Evolutionary conservation across 2,329 filamentous ascomycete genomes (phyloP), one percentile per base, ranked within the genome.

Genomic region (Zarea fungicola): DNA sequence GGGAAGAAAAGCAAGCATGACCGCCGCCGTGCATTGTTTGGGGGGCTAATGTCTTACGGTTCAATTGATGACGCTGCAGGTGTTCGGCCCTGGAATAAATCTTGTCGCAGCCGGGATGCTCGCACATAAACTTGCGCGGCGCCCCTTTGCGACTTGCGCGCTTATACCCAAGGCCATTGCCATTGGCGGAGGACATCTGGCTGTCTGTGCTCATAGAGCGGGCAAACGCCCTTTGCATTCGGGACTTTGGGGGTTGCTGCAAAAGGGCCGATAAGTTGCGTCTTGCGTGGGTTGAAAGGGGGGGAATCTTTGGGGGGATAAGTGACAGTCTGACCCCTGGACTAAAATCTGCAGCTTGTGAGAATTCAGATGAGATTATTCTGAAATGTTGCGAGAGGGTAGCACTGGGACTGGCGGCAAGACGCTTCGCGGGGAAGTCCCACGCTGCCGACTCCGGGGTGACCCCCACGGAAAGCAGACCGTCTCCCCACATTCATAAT

Each of bases 21-120:
- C 11, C 19, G 35, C 5, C 40, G 25, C 26, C 44, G 43, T 47
- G 42, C n/a, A 32, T 16, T 34, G 41, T 28, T 25, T 18, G 28
- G 42, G 42, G 49, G 37, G 47, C 42, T 34, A 25, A 40, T 37
- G 26, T 73, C 83, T 66, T 75, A 90, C 87, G 87, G 62, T 92
- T 92, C 61, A 92, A 65, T 69, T 91, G 85, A 67, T 92, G 87
- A 42, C 87, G 75, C 67, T 90, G 88, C 49, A 92, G 74, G 67
- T 92, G 87, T 65, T 92, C 87, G 8, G 86, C 85, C 52, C 87
- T 76, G 47, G 87, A 89, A 65, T 92, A 92, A 51, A 84, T 77
- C 74, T 90, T 91, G 55, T 84, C 84, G 65, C 87, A 93, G 31
- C 80, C 83, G 39, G 82, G 77, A 63, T 84, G 80, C 18, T 81